Evolutionary conservation across 1,139 yeast genomes (phyloP), one percentile per base, ranked within the genome.

Genomic region (Scheffersomyces quercinus): DNA sequence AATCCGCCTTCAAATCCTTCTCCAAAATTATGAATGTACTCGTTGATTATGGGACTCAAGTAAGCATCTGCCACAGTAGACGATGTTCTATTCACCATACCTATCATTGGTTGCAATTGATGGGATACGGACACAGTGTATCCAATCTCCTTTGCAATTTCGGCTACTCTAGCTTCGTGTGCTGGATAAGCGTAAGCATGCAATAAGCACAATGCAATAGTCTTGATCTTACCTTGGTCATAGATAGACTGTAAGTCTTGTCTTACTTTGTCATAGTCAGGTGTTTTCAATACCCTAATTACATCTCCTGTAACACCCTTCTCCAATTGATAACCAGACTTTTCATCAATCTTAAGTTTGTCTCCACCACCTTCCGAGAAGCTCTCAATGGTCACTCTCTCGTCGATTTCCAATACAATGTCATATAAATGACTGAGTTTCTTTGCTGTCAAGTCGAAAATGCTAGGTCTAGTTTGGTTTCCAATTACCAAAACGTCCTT

Each of bases 11-110:
- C 74, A 44, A 72, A 73, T 0, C 77, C 77, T 28, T 59, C 54
- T 11, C 73, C 75, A 53, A 72, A 72, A 11, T 65, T 62, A 36
- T 66, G 59, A 20, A 71, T 50, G 44, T 72, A 72, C 11, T 62
- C 58, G 12, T 56, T 53, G 38, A 72, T 68, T 1, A 70, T 60
- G 0, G 77, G 77, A 2, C 75, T 66, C 30, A 72, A 58, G 42
- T 72, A 72, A 3, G 77, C 77, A 52, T 72, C 77, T 2, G 76
- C 77, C 6, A 72, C 76, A 0, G 77, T 70, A 4, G 77, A 72
- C 3, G 76, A 70, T 2, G 73, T 63, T 39, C 77, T 49, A 48
- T 70, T 71, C 10, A 72, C 75, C 58, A 71, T 60, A 3, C 77
- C 76, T 39, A 71, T 66, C 76, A 72, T 72, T 14, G 77, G 77